These are phyloP conservation scores for Grifola frondosa DNA, from an alignment of 1,284 basidiomycete genomes.

Conservation along the genomic window DNA sequence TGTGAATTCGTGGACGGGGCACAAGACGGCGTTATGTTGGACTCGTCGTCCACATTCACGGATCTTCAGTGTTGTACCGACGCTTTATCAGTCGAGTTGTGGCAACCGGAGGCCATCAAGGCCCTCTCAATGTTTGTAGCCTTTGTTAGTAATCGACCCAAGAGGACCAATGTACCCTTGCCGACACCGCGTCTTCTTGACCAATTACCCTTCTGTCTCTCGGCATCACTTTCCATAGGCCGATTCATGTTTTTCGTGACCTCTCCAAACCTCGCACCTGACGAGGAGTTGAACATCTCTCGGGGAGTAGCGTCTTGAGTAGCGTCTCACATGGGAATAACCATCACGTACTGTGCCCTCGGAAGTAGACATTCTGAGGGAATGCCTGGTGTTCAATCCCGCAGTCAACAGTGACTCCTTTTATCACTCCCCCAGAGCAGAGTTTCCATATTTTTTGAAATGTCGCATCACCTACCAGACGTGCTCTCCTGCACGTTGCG, in stretches of 20 bases:
- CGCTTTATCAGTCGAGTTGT: slow-evolving; percentile 67
- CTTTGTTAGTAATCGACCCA: slow-evolving; percentile 23
- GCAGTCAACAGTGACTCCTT: slow-evolving; percentile 46
- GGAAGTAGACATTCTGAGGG: slow-evolving; percentile 45
- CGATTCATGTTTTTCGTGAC: slow-evolving; percentile 71
- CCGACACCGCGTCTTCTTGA: slow-evolving; percentile 40
- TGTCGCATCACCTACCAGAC: too few species aligned
- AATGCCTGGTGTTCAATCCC: slow-evolving; percentile 39
- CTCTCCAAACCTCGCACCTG: slow-evolving; percentile 74
- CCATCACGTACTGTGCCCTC: slow-evolving; percentile 63
- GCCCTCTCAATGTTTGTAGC: slow-evolving; percentile 48
- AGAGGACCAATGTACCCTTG: too few species aligned
- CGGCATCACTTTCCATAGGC: slow-evolving; percentile 58
- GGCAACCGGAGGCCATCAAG: slow-evolving; percentile 66
- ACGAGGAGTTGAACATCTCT: slow-evolving; percentile 61
- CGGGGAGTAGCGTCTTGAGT: slow-evolving; percentile 79
- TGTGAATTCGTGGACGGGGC: slow-evolving; percentile 44
- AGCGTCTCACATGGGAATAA: slow-evolving; percentile 58
- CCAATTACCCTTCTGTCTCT: slow-evolving; percentile 54
- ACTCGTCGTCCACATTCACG: slow-evolving; percentile 48
- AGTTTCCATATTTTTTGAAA: slow-evolving; percentile 47
- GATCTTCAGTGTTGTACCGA: slow-evolving; percentile 58
- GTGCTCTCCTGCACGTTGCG: slow-evolving; percentile 41
- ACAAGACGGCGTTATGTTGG: slow-evolving; percentile 44
- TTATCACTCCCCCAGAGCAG: slow-evolving; percentile 64